Percentiles rank a stretch among this genome's conserved stretches.
phyloP scores from a whole-genome alignment of 106 monocot species.

The Acorus gramineus region DNA sequence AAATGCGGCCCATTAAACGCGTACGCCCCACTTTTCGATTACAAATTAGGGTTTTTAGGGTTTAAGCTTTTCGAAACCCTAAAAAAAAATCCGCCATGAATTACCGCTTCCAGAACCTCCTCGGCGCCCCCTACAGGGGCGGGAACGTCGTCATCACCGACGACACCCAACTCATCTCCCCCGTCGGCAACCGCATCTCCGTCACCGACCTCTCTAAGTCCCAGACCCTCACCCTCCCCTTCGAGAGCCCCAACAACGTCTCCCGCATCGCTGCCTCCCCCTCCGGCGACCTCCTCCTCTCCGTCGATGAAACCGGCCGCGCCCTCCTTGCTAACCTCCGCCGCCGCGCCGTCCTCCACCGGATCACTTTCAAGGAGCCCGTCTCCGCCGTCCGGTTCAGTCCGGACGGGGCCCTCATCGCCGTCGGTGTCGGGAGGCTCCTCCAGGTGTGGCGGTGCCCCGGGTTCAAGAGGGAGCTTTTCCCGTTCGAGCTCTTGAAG shows the following conservation, averaged over 20 bases:
- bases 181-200: constrained; percentile 77
- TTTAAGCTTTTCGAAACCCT: constrained; percentile 7
- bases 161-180: constrained; percentile 47
- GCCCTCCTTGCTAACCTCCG: constrained; percentile 65
- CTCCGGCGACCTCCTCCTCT: constrained; percentile 54
- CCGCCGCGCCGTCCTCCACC: constrained; percentile 64
- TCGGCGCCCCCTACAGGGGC: constrained; percentile 85
- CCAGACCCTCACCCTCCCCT: constrained; percentile 63
- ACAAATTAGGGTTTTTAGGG: too few relatives aligned
- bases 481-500: constrained; percentile 68
- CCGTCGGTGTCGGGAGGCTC: constrained; percentile 62
- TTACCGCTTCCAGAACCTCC: constrained; percentile 89
- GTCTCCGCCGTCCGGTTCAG: constrained; percentile 58
- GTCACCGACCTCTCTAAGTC: constrained; percentile 63
- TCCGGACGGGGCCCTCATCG: constrained; percentile 60
- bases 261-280: constrained; percentile 58
- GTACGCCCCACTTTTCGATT: too few relatives aligned
- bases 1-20: too few relatives aligned
- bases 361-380: constrained; percentile 56
- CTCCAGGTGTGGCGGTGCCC: constrained; percentile 91
- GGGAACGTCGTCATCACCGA: constrained; percentile 61
- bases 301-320: constrained; percentile 46
- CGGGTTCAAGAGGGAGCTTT: constrained; percentile 67
- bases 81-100: constrained; percentile 35
- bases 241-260: constrained; percentile 62